Percentiles rank a stretch among this genome's conserved stretches.
These are phyloP conservation scores for Penicillium diatomitis DNA, from an alignment of 495 filamentous ascomycete genomes.

Conservation along the genomic window DNA sequence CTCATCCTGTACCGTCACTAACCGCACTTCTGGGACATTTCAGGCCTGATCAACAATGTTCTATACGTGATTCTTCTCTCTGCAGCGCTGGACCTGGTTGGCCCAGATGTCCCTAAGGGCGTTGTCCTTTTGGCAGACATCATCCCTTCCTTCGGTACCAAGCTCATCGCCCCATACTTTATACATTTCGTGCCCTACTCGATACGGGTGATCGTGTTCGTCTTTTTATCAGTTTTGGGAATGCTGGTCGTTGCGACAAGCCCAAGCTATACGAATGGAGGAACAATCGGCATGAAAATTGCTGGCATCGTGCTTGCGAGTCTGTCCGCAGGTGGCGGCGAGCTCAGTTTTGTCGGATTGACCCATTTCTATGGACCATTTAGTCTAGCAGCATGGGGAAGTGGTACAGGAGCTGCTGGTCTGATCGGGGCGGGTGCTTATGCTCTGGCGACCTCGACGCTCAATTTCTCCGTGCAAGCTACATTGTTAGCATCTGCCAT, in stretches of 20 bases:
- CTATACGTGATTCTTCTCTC: slow-evolving; percentile 96
- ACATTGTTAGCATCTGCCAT: slow-evolving; percentile 69
- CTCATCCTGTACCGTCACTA: background rate
- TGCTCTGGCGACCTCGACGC: slow-evolving; percentile 68
- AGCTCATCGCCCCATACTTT: slow-evolving; percentile 85
- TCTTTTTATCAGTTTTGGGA: slow-evolving; percentile 59
- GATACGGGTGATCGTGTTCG: slow-evolving; percentile 63
- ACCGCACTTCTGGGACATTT: too few species aligned
- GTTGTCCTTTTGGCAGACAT: slow-evolving; percentile 91
- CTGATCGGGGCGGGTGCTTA: slow-evolving; percentile 82
- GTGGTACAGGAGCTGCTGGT: slow-evolving; percentile 85
- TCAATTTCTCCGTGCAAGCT: slow-evolving; percentile 58
- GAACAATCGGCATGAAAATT: slow-evolving; percentile 63
- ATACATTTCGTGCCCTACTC: slow-evolving; percentile 80
- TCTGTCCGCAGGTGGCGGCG: slow-evolving; percentile 72
- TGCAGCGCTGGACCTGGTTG: slow-evolving; percentile 92
- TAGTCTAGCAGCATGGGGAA: slow-evolving; percentile 86
- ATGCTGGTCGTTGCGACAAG: slow-evolving; percentile 86
- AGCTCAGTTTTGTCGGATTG: slow-evolving; percentile 79
- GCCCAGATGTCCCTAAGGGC: slow-evolving; percentile 72
- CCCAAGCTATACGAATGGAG: slow-evolving; percentile 47
- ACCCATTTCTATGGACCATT: slow-evolving; percentile 92
- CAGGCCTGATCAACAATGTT: slow-evolving; percentile 94
- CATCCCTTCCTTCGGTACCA: slow-evolving; percentile 77
- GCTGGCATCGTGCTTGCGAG: slow-evolving; percentile 79